Evolutionary conservation across 192 early-diverging fungal species (phyloP).

Genomic region (Coemansia sp.): DNA sequence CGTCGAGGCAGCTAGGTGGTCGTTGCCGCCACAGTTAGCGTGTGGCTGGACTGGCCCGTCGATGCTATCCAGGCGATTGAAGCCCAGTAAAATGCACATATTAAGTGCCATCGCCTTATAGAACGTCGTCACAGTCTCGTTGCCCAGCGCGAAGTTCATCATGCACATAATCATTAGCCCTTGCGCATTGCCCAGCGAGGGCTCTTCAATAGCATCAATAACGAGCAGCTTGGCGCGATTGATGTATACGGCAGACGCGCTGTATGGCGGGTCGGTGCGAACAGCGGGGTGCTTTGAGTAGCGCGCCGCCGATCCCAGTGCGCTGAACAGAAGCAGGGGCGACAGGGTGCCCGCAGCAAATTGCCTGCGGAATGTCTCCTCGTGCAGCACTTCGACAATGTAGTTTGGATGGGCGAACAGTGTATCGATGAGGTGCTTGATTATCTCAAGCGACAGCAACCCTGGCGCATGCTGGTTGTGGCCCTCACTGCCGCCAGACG

Average conservation of each 20-base stretch:
- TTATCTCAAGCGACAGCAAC: conserved; percentile 17
- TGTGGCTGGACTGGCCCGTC: conserved; percentile 31
- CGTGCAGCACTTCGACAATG: conserved; percentile 33
- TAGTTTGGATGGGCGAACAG: conserved; percentile 22
- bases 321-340: conserved; percentile 44
- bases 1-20: conserved; percentile 12
- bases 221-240: conserved; percentile 39
- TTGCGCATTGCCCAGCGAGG: conserved; percentile 50
- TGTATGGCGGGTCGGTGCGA: conserved; percentile 46
- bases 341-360: conserved; percentile 45
- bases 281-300: conserved; percentile 47
- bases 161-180: conserved; percentile 51
- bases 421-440: conserved; percentile 40
- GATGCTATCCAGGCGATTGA: conserved; percentile 51
- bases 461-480: conserved; percentile 7
- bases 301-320: conserved; percentile 44
- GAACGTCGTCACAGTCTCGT: conserved; percentile 39
- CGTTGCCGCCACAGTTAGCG: conserved; percentile 22
- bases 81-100: conserved; percentile 51
- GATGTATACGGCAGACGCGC: conserved; percentile 37
- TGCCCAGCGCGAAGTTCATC: conserved; percentile 49
- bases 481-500: neutral
- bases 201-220: conserved; percentile 45
- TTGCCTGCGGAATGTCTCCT: conserved; percentile 40
- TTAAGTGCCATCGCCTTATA: conserved; percentile 51